Conservation (phyloP, 805 yeast species). For the Ascoidea rubescens region DNA sequence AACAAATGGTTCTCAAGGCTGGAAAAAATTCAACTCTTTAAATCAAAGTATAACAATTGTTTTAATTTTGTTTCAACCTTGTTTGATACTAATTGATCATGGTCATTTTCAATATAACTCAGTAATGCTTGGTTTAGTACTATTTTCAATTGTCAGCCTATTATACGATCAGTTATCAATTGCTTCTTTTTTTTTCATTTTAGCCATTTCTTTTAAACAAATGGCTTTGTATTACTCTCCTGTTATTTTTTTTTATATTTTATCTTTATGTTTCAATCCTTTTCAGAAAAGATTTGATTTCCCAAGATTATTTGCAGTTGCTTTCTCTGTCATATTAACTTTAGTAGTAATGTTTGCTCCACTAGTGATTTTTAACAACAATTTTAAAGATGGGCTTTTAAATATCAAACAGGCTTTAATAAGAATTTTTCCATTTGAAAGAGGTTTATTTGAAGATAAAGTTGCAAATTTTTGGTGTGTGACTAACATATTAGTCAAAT, state of each 20-base stretch:
- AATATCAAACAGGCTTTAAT: constrained; percentile 35
- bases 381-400: constrained; percentile 12
- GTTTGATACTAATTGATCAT: constrained; percentile 75
- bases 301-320: constrained; percentile 47
- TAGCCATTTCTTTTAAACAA: constrained; percentile 78
- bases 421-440: constrained; percentile 80
- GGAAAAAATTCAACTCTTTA: constrained; percentile 38
- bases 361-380: constrained; percentile 32
- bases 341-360: constrained; percentile 44
- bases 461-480: constrained; percentile 98
- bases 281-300: constrained; percentile 30
- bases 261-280: constrained; percentile 18
- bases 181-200: constrained; percentile 67
- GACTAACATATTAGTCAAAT: constrained; percentile 66
- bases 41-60: constrained; percentile 69
- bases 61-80: constrained; percentile 75
- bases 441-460: constrained; percentile 95
- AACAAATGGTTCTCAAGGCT: constrained; percentile 12
- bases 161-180: constrained; percentile 46
- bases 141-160: constrained; percentile 53
- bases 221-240: constrained; percentile 94
- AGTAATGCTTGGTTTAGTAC: constrained; percentile 82
- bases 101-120: constrained; percentile 96
- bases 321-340: constrained; percentile 45
- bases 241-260: constrained; percentile 65